A percentile compares a stretch with the other conserved stretches of the same genome.
Evolutionary conservation across 257 asterid genomes (phyloP).

Genomic region (Ophiorrhiza pumila): DNA sequence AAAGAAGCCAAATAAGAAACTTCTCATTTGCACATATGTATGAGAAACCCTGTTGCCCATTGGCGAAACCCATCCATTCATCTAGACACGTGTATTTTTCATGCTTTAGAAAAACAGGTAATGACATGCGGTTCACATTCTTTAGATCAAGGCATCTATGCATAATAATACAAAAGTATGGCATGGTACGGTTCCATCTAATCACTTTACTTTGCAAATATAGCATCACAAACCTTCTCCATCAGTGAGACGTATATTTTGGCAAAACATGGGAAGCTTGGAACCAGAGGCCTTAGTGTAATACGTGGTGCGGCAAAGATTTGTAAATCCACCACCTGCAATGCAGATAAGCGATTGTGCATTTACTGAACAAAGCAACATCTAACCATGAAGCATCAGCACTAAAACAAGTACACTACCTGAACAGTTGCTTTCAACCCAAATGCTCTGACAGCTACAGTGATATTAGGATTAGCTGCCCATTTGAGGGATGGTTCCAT

Average conservation of each 20-base stretch:
- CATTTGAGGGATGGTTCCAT: slow-evolving; percentile 97
- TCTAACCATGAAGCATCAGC: not conserved
- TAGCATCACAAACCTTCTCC: slow-evolving; percentile 71
- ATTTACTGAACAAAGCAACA: not conserved
- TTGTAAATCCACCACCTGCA: slow-evolving; percentile 92
- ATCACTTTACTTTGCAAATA: not conserved
- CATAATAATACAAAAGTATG: not conserved
- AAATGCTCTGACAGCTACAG: slow-evolving; percentile 68
- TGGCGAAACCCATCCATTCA: not conserved
- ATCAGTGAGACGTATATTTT: slow-evolving; percentile 69
- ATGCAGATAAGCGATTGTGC: slow-evolving; percentile 8
- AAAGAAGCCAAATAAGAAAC: not conserved
- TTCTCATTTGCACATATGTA: not conserved
- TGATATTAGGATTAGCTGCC: slow-evolving; percentile 94
- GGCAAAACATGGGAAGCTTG: slow-evolving; percentile 97
- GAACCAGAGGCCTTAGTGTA: slow-evolving; percentile 94
- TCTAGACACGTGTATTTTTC: not conserved
- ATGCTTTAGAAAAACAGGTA: not conserved
- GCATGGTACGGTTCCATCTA: not conserved
- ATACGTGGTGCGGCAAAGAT: slow-evolving; percentile 92
- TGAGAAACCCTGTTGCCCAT: not conserved
- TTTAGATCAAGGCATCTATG: not conserved
- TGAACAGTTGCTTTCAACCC: slow-evolving; percentile 89
- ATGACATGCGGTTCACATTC: not conserved
- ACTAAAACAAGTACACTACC: slow-evolving; percentile 38